Evolutionary conservation across 2,329 filamentous ascomycete genomes (phyloP).

Genomic region (Cytospora mali): DNA sequence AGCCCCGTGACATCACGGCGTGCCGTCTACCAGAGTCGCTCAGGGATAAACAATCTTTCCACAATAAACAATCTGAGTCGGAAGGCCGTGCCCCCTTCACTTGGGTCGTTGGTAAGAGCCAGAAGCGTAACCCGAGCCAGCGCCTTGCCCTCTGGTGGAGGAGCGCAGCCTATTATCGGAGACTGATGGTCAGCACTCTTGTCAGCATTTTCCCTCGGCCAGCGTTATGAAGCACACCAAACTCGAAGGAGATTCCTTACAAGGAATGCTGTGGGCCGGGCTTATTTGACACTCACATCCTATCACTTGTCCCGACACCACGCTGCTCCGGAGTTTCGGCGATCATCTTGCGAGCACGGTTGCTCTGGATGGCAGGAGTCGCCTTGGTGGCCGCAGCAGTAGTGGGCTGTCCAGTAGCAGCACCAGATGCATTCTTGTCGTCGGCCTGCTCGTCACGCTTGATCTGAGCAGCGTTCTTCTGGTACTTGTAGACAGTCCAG

Average conservation of each 20-base stretch:
- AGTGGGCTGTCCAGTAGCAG: slow-evolving; percentile 63
- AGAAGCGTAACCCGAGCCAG: slow-evolving; percentile 45
- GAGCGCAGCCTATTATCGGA: slow-evolving; percentile 85
- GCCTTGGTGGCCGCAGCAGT: slow-evolving; percentile 61
- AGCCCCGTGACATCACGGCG: slow-evolving; percentile 42
- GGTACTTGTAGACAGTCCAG: slow-evolving; percentile 99
- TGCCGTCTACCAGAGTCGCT: slow-evolving; percentile 34
- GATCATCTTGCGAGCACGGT: slow-evolving; percentile 82
- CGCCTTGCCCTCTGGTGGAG: slow-evolving; percentile 67
- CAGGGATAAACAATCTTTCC: slow-evolving; percentile 32
- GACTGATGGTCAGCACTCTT: slow-evolving; percentile 81
- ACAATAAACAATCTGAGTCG: slow-evolving; percentile 30
- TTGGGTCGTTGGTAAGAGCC: slow-evolving; percentile 45
- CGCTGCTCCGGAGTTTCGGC: slow-evolving; percentile 73
- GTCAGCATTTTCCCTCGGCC: slow-evolving; percentile 74
- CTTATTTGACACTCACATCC: slow-evolving; percentile 89
- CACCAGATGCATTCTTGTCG: slow-evolving; percentile 72
- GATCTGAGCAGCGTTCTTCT: slow-evolving; percentile 97
- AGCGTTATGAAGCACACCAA: slow-evolving; percentile 78
- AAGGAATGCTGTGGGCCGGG: slow-evolving; percentile 68
- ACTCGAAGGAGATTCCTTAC: slow-evolving; percentile 90
- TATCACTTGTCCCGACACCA: slow-evolving; percentile 78
- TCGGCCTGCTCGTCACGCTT: slow-evolving; percentile 80
- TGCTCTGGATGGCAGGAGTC: slow-evolving; percentile 69
- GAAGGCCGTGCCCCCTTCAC: slow-evolving; percentile 41